Evolutionary conservation across 805 yeast species (phyloP).

Genomic region (Wickerhamomyces alni): DNA sequence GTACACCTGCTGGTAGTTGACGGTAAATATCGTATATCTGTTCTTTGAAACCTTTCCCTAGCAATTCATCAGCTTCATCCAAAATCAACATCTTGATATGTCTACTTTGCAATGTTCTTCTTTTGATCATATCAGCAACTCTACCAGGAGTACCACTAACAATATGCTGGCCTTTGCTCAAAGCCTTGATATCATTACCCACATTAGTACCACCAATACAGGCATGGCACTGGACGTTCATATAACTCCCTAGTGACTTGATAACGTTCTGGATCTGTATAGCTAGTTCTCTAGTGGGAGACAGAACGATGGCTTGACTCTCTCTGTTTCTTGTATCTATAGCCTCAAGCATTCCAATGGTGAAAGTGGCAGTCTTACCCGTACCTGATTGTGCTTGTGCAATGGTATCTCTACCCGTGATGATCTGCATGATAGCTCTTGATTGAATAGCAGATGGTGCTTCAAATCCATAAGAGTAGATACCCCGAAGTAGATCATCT

Average conservation of each 20-base stretch:
- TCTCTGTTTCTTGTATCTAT: conserved; percentile 68
- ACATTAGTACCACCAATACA: conserved; percentile 91
- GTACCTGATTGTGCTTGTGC: conserved; percentile 99
- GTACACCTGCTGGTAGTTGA: conserved; percentile 75
- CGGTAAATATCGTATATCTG: conserved; percentile 91
- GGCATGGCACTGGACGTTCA: conserved; percentile 83
- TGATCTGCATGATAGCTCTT: conserved; percentile 93
- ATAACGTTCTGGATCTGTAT: conserved; percentile 88
- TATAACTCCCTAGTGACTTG: conserved; percentile 76
- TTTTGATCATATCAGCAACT: conserved; percentile 83
- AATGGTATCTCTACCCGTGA: conserved; percentile 88
- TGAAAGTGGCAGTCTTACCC: conserved; percentile 97
- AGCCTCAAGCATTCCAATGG: conserved; percentile 87
- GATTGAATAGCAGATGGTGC: conserved; percentile 96
- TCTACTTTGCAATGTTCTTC: conserved; percentile 69
- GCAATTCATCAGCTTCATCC: conserved; percentile 96
- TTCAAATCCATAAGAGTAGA: conserved; percentile 90
- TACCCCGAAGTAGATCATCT: conserved; percentile 54
- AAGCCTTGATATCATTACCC: conserved; percentile 70
- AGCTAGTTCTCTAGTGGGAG: conserved; percentile 97
- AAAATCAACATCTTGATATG: conserved; percentile 80
- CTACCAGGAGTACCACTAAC: conserved; percentile 98
- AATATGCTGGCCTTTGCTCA: conserved; percentile 78
- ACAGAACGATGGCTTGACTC: conserved; percentile 83
- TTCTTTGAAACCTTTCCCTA: conserved; percentile 90